phyloP scores from a whole-genome alignment of 176 grass and related monocot species.

The Elymus sibiricus region DNA sequence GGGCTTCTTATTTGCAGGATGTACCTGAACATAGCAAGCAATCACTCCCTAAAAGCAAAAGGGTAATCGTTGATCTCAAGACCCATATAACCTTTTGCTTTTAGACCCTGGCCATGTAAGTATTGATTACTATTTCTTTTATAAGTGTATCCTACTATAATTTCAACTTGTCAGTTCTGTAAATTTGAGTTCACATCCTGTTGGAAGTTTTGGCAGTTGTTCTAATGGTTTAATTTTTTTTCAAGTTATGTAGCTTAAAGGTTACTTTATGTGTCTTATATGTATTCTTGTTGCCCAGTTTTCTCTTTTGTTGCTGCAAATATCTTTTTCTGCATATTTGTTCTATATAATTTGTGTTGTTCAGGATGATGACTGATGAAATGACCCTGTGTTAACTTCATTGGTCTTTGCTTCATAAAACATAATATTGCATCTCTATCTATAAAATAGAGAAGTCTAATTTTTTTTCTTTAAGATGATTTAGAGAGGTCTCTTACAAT shows the following conservation, averaged over 20 bases:
- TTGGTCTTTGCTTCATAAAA: not conserved
- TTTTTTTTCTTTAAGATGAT: not conserved
- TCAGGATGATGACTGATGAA: not conserved
- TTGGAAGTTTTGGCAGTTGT: slow-evolving; percentile 6
- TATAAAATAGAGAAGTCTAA: no score
- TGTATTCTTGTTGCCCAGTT: not conserved
- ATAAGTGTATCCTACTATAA: not conserved
- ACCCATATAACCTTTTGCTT: slow-evolving; percentile 36
- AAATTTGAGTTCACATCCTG: not conserved
- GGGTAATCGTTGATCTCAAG: no score
- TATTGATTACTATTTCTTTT: not conserved
- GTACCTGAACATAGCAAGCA: not conserved
- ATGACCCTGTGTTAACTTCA: not conserved
- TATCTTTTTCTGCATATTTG: not conserved
- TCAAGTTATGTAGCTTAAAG: not conserved
- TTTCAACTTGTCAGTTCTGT: not conserved
- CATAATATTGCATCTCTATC: no score
- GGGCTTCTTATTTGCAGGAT: slow-evolving; percentile 40
- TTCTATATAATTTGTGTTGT: not conserved
- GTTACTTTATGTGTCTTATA: not conserved
- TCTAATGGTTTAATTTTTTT: not conserved
- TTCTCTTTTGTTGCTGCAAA: not conserved
- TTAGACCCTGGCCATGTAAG: slow-evolving; percentile 90
- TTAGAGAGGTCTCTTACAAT: slow-evolving; percentile 57
- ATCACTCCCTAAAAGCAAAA: not conserved